Evolutionary conservation across 2,329 filamentous ascomycete genomes (phyloP), one percentile per base, ranked within the genome.

Genomic region (Myotisia sp.): DNA sequence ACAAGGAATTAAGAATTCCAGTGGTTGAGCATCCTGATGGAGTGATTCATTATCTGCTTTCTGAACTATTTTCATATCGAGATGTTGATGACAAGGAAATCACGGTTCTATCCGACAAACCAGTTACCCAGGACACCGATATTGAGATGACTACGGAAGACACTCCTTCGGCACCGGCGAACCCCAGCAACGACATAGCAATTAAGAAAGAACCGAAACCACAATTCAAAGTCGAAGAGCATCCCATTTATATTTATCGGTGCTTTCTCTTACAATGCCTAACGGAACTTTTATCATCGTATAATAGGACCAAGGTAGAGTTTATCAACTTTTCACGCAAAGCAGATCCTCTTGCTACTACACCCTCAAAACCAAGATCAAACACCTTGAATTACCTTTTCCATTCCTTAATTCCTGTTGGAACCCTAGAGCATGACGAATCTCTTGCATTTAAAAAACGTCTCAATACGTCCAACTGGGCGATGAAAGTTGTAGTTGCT

Each of bases 241-340:
- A 98, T 54, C 84, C 86, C 0, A 94, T 93, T 40, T 98, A 92
- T 59, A 78, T 95, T 34, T 98, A 95, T 52, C 76, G 90, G 30
- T 94, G 87, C 61, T 94, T 95, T 63, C 64, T 99, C 33, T 70
- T 99, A 20, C 85, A 90, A 52, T 93, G 86, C 49, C 64, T 99
- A 24, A 78, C 84, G 0, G 90, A 99, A 56, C 36, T 38, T 9
- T 66, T 98, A 9, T 76, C 81, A 37, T 92, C 80, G 49, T 98
- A 95, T 61, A 93, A 85, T 46, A 76, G 85, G 35, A 83, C 85
- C 6, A 99, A 99, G 66, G 74, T 98, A 27, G 92, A 98, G 53
- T 95, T 99, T 53, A 94, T 99, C 64, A 95, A 94, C 56, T 98
- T 94, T 62, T 95, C 92, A 45, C 78, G 87, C 40, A 93, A 86